Evolutionary conservation across 345 rosid genomes (phyloP), one percentile per base, ranked within the genome.

Genomic region (Pseudoturritis turrita): DNA sequence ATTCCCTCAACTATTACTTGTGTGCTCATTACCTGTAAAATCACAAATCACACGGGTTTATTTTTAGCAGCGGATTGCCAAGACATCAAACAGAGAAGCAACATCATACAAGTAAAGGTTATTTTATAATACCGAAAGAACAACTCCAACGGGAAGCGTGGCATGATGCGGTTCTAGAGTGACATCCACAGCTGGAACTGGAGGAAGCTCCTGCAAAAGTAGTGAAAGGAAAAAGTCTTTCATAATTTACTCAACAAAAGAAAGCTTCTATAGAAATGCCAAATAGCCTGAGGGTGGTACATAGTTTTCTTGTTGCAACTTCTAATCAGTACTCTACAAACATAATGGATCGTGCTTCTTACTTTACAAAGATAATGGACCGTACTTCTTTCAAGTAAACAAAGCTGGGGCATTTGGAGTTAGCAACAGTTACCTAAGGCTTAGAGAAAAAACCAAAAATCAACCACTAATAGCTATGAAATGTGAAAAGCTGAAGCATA

Each of bases 1-100:
- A 72, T 71, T 44, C 97, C 99, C 82, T 92, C 92, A 29, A 96
- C 95, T 62, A 96, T 83, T 45, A 90, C 96, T 86, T 92, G 90
- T 49, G 85, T 25, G 43, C 88, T 85, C 31, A 90, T 39, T 19
- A 86, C 74, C 98, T 93, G 87, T 52, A 64, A 76, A 44, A 50
- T 61, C 51, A 54, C 19, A 68, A 73, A 39, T 2, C 65, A 68
- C 21, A 71, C 1, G 13, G 26, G 17, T 47, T 50, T 54, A 39
- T 41, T 33, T 46, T 49, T 18, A 72, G 44, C 66, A 71, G 29
- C 3, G 23, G 13, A 41, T 71, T 23, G 29, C 45, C 40, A 46
- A 43, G 41, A 60, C 59, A 68, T 40, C 25, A 58, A 51, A 71
- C 52, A 36, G 54, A 51, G 62, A 70, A 57, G 73, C 7, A 28